Evolutionary conservation across 768 basidiomycete species (phyloP).

Genomic region (Auricularia sp.): DNA sequence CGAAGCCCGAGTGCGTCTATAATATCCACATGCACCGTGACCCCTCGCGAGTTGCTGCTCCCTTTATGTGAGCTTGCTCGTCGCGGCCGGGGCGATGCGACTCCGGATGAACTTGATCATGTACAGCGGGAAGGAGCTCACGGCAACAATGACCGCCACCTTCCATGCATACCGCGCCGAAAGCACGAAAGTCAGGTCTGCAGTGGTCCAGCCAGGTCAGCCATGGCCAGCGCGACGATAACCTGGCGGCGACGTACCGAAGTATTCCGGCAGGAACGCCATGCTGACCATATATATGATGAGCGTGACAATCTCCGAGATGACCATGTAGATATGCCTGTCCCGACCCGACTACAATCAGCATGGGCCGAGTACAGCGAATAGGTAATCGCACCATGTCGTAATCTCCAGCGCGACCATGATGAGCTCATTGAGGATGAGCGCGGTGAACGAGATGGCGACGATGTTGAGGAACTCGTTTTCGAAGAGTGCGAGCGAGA

Average conservation of each 20-base stretch:
- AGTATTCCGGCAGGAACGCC: conserved; percentile 90
- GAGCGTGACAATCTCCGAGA: conserved; percentile 83
- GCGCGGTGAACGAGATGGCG: conserved; percentile 92
- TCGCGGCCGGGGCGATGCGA: conserved; percentile 83
- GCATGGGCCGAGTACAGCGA: not conserved
- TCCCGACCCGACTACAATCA: too few species aligned
- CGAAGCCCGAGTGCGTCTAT: too few species aligned
- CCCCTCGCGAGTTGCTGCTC: too few species aligned
- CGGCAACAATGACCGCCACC: conserved; percentile 86
- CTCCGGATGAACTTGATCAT: conserved; percentile 81
- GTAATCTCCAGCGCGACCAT: conserved; percentile 99
- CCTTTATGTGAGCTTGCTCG: conserved; percentile 57
- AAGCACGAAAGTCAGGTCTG: conserved; percentile 88
- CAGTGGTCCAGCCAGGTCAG: conserved; percentile 2
- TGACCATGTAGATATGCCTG: conserved; percentile 93
- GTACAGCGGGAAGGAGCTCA: conserved; percentile 87
- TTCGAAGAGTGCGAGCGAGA: conserved; percentile 92
- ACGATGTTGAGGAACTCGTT: conserved; percentile 97
- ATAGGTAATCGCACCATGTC: conserved; percentile 56
- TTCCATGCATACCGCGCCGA: conserved; percentile 88
- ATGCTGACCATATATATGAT: conserved; percentile 86
- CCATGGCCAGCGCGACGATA: not conserved
- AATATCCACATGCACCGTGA: too few species aligned
- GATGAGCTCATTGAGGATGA: conserved; percentile 93
- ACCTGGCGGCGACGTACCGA: conserved; percentile 51